Conservation (phyloP, 441 rosid species). For the Flueggea neowawraea region DNA sequence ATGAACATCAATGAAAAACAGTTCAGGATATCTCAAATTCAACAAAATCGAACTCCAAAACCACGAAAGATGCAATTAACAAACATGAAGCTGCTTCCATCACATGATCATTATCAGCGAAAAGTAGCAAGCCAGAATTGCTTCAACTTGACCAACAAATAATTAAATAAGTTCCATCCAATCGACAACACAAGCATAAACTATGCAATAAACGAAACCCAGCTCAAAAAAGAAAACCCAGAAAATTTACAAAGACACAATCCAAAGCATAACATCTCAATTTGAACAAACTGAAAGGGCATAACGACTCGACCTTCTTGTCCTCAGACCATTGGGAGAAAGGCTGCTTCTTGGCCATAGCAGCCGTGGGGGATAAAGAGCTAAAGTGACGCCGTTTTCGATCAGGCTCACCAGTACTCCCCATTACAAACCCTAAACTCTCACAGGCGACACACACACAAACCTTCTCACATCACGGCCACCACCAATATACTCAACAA, state of each 20-base stretch:
- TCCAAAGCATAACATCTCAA: not conserved
- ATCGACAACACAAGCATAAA: not conserved
- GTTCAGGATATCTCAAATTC: too few relatives aligned
- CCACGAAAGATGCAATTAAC: too few relatives aligned
- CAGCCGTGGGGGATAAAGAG: constrained; percentile 76
- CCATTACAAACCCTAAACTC: constrained; percentile 44
- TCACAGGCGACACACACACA: too few relatives aligned
- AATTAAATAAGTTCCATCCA: too few relatives aligned
- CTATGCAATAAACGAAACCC: not conserved
- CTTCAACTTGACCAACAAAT: too few relatives aligned
- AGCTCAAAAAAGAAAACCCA: not conserved
- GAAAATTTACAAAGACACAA: not conserved
- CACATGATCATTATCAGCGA: too few relatives aligned
- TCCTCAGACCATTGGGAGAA: constrained; percentile 74
- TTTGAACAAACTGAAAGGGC: not conserved
- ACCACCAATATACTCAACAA: too few relatives aligned
- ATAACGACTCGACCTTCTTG: constrained; percentile 45
- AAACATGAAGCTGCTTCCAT: too few relatives aligned
- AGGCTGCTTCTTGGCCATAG: constrained; percentile 71
- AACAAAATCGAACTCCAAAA: too few relatives aligned
- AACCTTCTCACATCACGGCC: too few relatives aligned
- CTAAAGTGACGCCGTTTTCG: constrained; percentile 82
- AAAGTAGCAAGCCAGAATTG: too few relatives aligned
- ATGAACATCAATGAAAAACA: too few relatives aligned
- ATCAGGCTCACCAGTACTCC: constrained; percentile 95